Percentiles rank a stretch among this genome's conserved stretches.
These are phyloP conservation scores for Fragilaria radians DNA, from an alignment of 108 stramenopile species.

Conservation along the genomic window DNA sequence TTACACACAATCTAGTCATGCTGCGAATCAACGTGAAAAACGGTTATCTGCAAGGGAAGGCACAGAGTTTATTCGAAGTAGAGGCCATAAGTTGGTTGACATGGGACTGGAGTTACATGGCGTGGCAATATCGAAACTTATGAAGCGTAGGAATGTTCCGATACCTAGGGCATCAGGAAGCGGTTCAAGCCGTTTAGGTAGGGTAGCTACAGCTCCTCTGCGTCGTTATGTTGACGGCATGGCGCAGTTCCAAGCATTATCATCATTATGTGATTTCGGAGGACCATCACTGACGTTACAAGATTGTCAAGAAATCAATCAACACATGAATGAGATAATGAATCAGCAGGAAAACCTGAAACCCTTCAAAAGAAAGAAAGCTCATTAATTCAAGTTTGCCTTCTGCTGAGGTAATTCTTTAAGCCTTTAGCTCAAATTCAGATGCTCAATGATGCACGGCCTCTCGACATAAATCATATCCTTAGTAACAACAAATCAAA, in stretches of 20 bases:
- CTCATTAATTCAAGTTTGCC: no score
- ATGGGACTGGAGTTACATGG: conserved; percentile 63
- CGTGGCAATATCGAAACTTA: conserved; percentile 26
- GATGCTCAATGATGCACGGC: no score
- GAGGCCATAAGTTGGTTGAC: conserved; percentile 77
- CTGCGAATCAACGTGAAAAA: conserved; percentile 57
- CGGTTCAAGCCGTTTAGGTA: conserved; percentile 34
- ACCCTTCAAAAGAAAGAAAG: conserved; percentile 8
- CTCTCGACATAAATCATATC: no score
- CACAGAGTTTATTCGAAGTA: conserved; percentile 50
- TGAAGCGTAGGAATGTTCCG: conserved; percentile 40
- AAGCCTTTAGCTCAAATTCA: no score
- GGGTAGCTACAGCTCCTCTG: conserved; percentile 74
- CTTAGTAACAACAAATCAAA: no score
- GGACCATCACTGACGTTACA: conserved; percentile 37
- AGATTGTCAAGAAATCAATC: conserved; percentile 55
- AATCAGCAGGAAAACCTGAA: conserved; percentile 28
- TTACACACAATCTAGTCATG: conserved; percentile 29
- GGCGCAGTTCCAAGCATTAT: conserved; percentile 67
- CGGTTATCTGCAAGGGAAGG: conserved; percentile 43
- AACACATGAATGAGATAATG: conserved; percentile 39
- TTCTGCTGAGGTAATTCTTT: no score
- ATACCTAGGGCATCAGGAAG: conserved; percentile 54
- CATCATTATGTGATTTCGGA: conserved; percentile 61
- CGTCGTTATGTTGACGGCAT: conserved; percentile 78